Conservation (phyloP, 2,329 filamentous ascomycete species). For the Exophiala oligosperma region DNA sequence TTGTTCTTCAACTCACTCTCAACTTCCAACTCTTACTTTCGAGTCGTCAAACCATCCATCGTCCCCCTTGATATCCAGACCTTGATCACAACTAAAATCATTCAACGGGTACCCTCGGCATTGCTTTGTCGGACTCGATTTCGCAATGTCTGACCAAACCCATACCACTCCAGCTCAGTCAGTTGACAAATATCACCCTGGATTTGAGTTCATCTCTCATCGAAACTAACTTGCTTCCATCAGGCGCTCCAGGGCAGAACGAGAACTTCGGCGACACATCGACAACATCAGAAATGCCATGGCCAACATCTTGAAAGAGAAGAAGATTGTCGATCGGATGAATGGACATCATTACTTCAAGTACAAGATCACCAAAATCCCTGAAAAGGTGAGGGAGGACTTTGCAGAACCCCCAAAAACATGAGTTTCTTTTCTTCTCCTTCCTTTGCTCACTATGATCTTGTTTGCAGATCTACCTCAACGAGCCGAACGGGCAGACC, state of each 20-base stretch:
- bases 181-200: neutral
- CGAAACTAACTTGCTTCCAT: neutral
- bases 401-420: too few relatives aligned
- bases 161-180: neutral
- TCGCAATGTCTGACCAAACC: neutral
- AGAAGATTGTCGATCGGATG: conserved; percentile 15
- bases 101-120: neutral
- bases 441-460: neutral
- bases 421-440: too few relatives aligned
- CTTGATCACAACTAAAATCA: neutral
- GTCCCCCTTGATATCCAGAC: neutral
- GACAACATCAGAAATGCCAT: conserved; percentile 2
- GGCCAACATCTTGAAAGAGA: neutral
- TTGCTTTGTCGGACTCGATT: too few relatives aligned
- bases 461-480: conserved; percentile 5
- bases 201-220: neutral
- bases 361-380: conserved; percentile 2
- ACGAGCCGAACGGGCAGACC: neutral
- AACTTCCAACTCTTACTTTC: neutral
- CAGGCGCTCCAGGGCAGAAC: neutral
- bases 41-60: neutral
- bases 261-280: neutral
- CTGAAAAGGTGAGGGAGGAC: neutral
- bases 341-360: neutral
- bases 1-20: neutral